Evolutionary conservation across 495 filamentous ascomycete species (phyloP).

Genomic region (Cercophora scortea): DNA sequence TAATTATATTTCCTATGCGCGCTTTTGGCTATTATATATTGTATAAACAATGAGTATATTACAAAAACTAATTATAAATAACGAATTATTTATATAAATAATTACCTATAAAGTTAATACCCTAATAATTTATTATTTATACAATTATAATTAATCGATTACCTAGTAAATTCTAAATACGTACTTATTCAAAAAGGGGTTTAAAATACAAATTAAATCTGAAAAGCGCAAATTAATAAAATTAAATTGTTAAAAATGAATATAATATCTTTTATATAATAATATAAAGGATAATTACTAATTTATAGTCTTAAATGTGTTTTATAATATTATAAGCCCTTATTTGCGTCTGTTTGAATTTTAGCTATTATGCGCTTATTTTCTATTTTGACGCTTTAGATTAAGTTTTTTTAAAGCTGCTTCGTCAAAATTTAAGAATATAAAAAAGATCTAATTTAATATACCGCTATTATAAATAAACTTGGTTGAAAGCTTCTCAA

Average conservation of each 20-base stretch:
- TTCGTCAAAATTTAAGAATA: too few species aligned
- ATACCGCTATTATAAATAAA: too few species aligned
- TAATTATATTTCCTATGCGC: too few species aligned
- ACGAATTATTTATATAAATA: not conserved
- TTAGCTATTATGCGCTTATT: too few species aligned
- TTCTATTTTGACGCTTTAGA: too few species aligned
- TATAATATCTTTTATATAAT: not conserved
- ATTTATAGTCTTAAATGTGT: conserved; percentile 3
- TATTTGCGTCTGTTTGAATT: too few species aligned
- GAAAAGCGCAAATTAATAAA: not conserved
- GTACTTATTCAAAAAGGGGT: too few species aligned
- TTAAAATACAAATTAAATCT: not conserved
- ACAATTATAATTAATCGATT: too few species aligned
- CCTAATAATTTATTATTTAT: not conserved
- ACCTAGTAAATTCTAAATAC: too few species aligned
- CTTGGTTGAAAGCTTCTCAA: too few species aligned
- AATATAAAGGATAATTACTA: not conserved
- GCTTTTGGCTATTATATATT: not conserved
- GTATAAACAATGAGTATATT: not conserved
- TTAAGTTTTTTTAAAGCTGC: too few species aligned
- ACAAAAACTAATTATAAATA: not conserved
- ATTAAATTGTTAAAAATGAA: not conserved
- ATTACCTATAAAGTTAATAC: not conserved
- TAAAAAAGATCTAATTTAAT: too few species aligned
- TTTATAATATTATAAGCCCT: not conserved